phyloP scores from a whole-genome alignment of 768 basidiomycete species.

The Mycena rebaudengoi region DNA sequence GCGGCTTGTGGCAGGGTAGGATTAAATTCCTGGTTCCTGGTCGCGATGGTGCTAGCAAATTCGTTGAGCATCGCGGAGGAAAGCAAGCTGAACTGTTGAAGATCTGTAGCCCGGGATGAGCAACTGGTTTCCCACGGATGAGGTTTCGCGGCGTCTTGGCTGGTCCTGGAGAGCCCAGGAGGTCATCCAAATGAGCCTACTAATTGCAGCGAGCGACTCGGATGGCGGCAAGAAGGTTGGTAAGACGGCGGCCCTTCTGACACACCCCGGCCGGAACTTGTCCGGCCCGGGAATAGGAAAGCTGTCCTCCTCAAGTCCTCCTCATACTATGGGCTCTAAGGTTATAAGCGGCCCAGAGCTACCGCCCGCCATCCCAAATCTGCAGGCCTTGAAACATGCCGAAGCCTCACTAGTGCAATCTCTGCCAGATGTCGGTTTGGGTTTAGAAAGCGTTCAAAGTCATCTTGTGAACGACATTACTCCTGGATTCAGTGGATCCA shows the following conservation, averaged over 20 bases:
- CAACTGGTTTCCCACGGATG: no score
- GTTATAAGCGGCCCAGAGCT: constrained; percentile 15
- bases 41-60: constrained; percentile 7
- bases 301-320: neutral
- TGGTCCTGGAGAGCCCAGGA: no score
- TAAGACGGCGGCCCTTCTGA: no score
- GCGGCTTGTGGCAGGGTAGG: constrained; percentile 12
- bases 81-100: neutral
- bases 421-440: constrained; percentile 18
- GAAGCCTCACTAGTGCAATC: constrained; percentile 6
- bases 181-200: no score
- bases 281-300: no score
- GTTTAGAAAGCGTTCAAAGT: constrained; percentile 14
- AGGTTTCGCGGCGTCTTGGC: no score
- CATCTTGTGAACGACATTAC: constrained; percentile 21
- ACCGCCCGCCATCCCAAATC: constrained; percentile 8
- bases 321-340: constrained; percentile 1
- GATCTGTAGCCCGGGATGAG: no score
- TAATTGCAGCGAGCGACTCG: no score
- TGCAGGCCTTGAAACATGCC: neutral
- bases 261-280: no score
- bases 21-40: neutral
- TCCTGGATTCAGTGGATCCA: constrained; percentile 20
- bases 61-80: constrained; percentile 10
- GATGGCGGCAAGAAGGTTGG: no score